phyloP scores from a whole-genome alignment of 768 basidiomycete genomes.

The Russula vinacea region DNA sequence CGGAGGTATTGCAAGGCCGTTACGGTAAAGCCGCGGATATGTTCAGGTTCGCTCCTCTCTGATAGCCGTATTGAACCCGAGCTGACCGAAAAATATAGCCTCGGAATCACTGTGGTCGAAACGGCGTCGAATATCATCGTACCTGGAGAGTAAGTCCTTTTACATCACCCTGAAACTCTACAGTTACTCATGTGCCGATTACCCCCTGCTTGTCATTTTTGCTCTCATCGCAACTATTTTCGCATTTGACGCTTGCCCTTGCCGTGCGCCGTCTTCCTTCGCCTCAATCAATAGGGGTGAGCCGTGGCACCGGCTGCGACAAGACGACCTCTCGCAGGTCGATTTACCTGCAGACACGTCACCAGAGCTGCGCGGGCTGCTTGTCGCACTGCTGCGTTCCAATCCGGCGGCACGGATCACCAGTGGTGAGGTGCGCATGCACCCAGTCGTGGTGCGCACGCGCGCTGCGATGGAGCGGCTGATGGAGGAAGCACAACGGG shows the following conservation, averaged over 20 bases:
- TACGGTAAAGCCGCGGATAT: slow-evolving; percentile 96
- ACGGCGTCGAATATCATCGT: slow-evolving; percentile 94
- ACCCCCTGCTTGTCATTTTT: neutral
- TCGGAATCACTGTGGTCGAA: slow-evolving; percentile 96
- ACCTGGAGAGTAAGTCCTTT: slow-evolving; percentile 83
- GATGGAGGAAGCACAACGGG: slow-evolving; percentile 37
- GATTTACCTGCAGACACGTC: slow-evolving; percentile 55
- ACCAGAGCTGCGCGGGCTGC: slow-evolving; percentile 60
- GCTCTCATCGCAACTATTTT: neutral
- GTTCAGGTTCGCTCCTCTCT: slow-evolving; percentile 62
- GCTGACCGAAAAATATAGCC: slow-evolving; percentile 44
- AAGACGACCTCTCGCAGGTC: slow-evolving; percentile 87
- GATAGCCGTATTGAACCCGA: neutral
- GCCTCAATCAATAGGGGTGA: slow-evolving; percentile 60
- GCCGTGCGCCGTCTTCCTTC: slow-evolving; percentile 10
- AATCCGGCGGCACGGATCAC: slow-evolving; percentile 59
- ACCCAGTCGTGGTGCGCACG: slow-evolving; percentile 63
- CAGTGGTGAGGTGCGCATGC: slow-evolving; percentile 53
- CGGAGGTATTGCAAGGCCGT: slow-evolving; percentile 86
- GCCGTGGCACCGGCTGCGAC: slow-evolving; percentile 89
- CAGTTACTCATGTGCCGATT: slow-evolving; percentile 12
- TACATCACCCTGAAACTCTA: slow-evolving; percentile 13
- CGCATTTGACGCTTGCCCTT: no score
- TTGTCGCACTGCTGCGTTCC: slow-evolving; percentile 74
- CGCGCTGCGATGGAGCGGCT: slow-evolving; percentile 59